Percentiles rank a stretch among this genome's conserved stretches.
Conservation (phyloP, 805 yeast species). For the Starmerella scarabaei region DNA sequence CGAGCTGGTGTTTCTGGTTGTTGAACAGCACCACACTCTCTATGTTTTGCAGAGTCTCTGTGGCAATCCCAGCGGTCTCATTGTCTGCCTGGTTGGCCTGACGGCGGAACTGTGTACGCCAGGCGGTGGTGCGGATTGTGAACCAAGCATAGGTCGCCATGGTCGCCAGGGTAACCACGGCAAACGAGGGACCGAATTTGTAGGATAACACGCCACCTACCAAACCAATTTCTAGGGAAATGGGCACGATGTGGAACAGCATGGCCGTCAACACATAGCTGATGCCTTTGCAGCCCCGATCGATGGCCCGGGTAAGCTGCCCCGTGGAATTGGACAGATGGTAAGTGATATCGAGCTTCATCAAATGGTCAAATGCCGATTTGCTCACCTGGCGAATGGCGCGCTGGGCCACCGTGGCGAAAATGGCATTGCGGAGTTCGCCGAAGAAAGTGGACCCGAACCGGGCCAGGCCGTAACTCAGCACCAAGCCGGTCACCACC, state of each 20-base stretch:
- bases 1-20: constrained; percentile 68
- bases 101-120: constrained; percentile 89
- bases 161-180: constrained; percentile 74
- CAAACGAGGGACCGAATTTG: constrained; percentile 79
- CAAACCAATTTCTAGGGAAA: constrained; percentile 78
- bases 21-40: constrained; percentile 92
- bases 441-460: constrained; percentile 92
- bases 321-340: constrained; percentile 90
- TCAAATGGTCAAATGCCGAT: constrained; percentile 71
- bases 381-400: constrained; percentile 85
- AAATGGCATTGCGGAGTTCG: constrained; percentile 86
- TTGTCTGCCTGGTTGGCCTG: constrained; percentile 88
- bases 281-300: constrained; percentile 95
- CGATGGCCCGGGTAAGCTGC: constrained; percentile 90
- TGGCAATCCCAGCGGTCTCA: constrained; percentile 85
- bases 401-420: constrained; percentile 88
- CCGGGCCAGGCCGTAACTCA: constrained; percentile 88
- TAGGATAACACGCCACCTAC: constrained; percentile 91
- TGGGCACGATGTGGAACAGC: constrained; percentile 96
- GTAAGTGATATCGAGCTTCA: constrained; percentile 76
- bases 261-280: constrained; percentile 83
- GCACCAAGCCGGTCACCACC: constrained; percentile 34
- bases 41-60: constrained; percentile 85
- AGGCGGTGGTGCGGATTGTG: constrained; percentile 84
- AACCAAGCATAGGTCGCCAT: constrained; percentile 81